Base-by-base conservation (phyloP, 768 basidiomycete species). In the Astraeus odoratus region DNA sequence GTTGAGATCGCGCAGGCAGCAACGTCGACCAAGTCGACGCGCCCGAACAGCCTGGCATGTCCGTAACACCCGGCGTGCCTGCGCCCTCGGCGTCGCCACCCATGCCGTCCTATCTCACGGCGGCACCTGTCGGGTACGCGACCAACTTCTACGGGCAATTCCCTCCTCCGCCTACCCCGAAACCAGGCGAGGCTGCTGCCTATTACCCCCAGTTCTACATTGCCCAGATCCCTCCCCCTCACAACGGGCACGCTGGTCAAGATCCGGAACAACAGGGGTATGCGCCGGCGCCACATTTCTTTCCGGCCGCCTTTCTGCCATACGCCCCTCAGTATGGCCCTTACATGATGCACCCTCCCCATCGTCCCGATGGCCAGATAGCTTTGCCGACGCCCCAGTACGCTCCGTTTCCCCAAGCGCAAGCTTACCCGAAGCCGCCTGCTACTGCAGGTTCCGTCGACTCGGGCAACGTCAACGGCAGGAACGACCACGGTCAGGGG, bases 1-100 rank as follows among this genome's bases (percentile, higher is more conserved):
- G 55, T 70, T 67, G 66, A 75, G 75, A 66, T 77, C 77, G 70
- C 72, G 72, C 75, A 75, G 74, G 72, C 69, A 74, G 58, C 71
- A 74, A 51, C 66, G 67, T 71, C 62, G 76, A 77, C 51, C 48
- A 54, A 49, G 53, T 54, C 59, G 72, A 74, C 67, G 61, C 54
- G 56, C 68, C 72, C 42, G 65, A 67, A 54, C 68, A 70, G 47
- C 67, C 68, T 49, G 65, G 65, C 55, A 58, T 72, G 53, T 51
- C 69, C 55, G 64, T 72, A 51, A 58, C 73, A 37, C 69, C 67
- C 53, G 68, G 67, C 53, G 63, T 66, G 57, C 57, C 66, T 38
- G 67, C 73, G 45, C 61, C 66, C 47, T 66, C 66, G 51, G 67
- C 68, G 46, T 70, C 76, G 47, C 72, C 77, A 41, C 70, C 71